Conservation (phyloP, 2,329 filamentous ascomycete species). For the Akanthomyces lecanii region DNA sequence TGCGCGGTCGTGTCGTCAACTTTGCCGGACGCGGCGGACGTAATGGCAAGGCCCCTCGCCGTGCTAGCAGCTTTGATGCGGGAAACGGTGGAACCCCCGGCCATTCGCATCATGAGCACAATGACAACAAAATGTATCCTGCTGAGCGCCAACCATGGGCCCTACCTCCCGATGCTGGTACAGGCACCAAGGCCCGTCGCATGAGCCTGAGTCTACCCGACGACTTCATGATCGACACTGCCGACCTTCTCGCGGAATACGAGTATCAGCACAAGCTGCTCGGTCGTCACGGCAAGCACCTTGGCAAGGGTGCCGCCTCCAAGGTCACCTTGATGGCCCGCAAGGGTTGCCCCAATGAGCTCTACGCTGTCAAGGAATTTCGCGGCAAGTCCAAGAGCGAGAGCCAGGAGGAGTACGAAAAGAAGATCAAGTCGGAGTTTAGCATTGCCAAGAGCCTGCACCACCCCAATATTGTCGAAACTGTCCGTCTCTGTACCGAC, state of each 20-base stretch:
- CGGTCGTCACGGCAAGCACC: slow-evolving; percentile 66
- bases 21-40: slow-evolving; percentile 36
- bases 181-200: slow-evolving; percentile 73
- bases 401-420: slow-evolving; percentile 69
- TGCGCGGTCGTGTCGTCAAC: slow-evolving; percentile 46
- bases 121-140: slow-evolving; percentile 25
- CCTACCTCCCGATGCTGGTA: slow-evolving; percentile 63
- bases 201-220: slow-evolving; percentile 71
- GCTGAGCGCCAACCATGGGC: slow-evolving; percentile 51
- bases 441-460: slow-evolving; percentile 80
- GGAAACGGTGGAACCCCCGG: slow-evolving; percentile 27
- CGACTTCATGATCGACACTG: slow-evolving; percentile 68
- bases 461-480: slow-evolving; percentile 84
- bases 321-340: slow-evolving; percentile 76
- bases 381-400: slow-evolving; percentile 67
- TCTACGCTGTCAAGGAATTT: slow-evolving; percentile 87
- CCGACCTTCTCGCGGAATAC: slow-evolving; percentile 65
- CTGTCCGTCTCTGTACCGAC: slow-evolving; percentile 69
- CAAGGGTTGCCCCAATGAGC: slow-evolving; percentile 59
- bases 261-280: slow-evolving; percentile 66
- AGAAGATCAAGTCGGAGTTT: slow-evolving; percentile 89
- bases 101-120: slow-evolving; percentile 21
- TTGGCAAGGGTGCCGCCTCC: slow-evolving; percentile 79
- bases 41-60: slow-evolving; percentile 24
- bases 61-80: slow-evolving; percentile 49